These are phyloP conservation scores for Taiwanofungus camphoratus DNA, from an alignment of 1,284 basidiomycete genomes.

Conservation along the genomic window DNA sequence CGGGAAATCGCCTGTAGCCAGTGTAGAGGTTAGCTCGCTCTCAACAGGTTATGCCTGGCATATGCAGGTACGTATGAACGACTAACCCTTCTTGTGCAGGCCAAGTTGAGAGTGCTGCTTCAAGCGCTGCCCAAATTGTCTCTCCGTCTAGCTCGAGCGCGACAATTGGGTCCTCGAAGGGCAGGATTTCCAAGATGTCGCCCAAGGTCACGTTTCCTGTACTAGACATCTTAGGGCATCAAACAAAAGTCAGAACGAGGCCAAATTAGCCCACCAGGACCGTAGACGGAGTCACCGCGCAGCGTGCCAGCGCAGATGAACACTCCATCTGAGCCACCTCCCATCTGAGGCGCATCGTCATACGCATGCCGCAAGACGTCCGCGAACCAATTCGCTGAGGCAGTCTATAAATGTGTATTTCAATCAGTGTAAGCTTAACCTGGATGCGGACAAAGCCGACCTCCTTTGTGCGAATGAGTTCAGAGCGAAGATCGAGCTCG, in stretches of 20 bases:
- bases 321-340: conserved; percentile 69
- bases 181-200: conserved; percentile 83
- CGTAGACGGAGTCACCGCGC: conserved; percentile 83
- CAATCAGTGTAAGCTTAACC: background rate
- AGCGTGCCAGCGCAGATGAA: conserved; percentile 85
- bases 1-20: conserved; percentile 74
- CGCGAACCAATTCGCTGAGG: conserved; percentile 84
- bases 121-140: conserved; percentile 78
- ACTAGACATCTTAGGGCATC: background rate
- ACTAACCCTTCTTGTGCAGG: conserved; percentile 86
- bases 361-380: conserved; percentile 85
- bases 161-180: conserved; percentile 84
- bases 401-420: conserved; percentile 43
- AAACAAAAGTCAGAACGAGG: background rate
- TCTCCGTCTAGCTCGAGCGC: conserved; percentile 81
- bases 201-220: conserved; percentile 74
- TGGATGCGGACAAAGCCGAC: conserved; percentile 29
- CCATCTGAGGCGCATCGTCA: conserved; percentile 68
- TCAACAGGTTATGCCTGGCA: background rate
- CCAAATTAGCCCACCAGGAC: conserved; percentile 48
- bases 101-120: conserved; percentile 73
- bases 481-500: conserved; percentile 72
- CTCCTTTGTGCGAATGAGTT: conserved; percentile 67
- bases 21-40: conserved; percentile 6
- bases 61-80: background rate